These are phyloP conservation scores for Pyronema omphalodes DNA, from an alignment of 495 filamentous ascomycete genomes.

Conservation along the genomic window DNA sequence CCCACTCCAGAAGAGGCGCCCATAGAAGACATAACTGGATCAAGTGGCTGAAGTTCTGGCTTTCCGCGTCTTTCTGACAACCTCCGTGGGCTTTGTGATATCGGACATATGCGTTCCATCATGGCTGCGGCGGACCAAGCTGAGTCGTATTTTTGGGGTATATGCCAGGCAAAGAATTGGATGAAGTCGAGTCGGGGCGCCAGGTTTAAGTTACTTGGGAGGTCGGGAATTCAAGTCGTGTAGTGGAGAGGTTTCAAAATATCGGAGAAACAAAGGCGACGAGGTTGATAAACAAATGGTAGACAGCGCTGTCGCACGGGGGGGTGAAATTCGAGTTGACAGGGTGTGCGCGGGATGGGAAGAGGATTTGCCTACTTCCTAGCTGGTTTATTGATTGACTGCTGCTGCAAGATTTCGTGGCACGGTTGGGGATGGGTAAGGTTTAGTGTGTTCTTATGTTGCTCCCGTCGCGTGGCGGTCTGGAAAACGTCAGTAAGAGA, in stretches of 20 bases:
- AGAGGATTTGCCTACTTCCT: slow-evolving; percentile 6
- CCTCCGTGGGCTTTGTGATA: slow-evolving; percentile 16
- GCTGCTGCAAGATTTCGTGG: slow-evolving; percentile 17
- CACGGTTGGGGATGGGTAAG: slow-evolving; percentile 19
- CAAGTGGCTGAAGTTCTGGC: slow-evolving; percentile 21
- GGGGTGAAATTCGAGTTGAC: not conserved
- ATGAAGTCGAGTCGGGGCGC: slow-evolving; percentile 12
- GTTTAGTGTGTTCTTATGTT: slow-evolving; percentile 11
- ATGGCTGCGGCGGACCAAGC: not conserved
- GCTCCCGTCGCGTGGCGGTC: slow-evolving; percentile 21
- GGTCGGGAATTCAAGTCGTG: slow-evolving; percentile 3
- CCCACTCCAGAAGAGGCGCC: not conserved
- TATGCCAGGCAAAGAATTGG: slow-evolving; percentile 5
- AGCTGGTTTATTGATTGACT: slow-evolving; percentile 5
- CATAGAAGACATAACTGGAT: slow-evolving; percentile 5
- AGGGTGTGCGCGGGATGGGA: slow-evolving; percentile 6
- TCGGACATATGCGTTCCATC: slow-evolving; percentile 7
- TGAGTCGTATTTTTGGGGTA: not conserved
- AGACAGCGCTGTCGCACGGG: not conserved
- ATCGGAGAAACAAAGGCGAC: slow-evolving; percentile 6
- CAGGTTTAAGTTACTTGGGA: slow-evolving; percentile 12
- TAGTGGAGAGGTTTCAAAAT: slow-evolving; percentile 3
- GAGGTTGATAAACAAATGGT: slow-evolving; percentile 18
- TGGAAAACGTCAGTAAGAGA: slow-evolving; percentile 13
- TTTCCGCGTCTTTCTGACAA: slow-evolving; percentile 23